Evolutionary conservation across 176 grass and related monocot species (phyloP).

Genomic region (Elymus sibiricus): DNA sequence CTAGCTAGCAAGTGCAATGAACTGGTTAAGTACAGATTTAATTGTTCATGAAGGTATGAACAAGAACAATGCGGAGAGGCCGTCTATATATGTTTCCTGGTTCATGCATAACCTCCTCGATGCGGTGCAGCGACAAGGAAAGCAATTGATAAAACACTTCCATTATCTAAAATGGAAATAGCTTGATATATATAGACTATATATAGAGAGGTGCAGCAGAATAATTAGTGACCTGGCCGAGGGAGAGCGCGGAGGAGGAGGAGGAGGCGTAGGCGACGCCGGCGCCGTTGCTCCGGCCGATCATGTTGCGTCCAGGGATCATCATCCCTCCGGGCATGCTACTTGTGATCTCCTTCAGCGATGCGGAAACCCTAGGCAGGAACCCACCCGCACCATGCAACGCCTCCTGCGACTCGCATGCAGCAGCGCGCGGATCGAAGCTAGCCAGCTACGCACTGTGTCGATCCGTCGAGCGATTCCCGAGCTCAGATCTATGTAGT

Average conservation of each 20-base stretch:
- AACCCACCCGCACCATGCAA: constrained; percentile 11
- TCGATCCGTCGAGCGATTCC: neutral
- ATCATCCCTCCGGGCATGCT: constrained; percentile 77
- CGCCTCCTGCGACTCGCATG: neutral
- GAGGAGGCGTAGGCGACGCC: constrained; percentile 45
- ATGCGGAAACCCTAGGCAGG: constrained; percentile 16
- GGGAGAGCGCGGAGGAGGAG: constrained; percentile 56
- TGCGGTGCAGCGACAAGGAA: neutral
- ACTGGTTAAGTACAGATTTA: neutral
- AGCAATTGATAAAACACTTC: neutral
- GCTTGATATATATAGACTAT: neutral
- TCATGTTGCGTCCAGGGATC: constrained; percentile 70
- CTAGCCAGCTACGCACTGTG: neutral
- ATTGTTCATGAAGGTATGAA: neutral
- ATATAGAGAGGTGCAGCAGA: neutral
- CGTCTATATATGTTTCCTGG: neutral
- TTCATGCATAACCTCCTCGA: neutral
- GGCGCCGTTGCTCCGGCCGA: constrained; percentile 47
- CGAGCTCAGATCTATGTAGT: constrained; percentile 19
- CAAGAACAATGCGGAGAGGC: neutral
- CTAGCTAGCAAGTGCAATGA: neutral
- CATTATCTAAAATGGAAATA: neutral
- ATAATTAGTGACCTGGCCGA: constrained; percentile 53
- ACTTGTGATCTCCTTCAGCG: neutral
- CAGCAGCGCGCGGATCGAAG: neutral